Base-by-base conservation (phyloP, 1,139 yeast species). In the Pichia sp. region DNA sequence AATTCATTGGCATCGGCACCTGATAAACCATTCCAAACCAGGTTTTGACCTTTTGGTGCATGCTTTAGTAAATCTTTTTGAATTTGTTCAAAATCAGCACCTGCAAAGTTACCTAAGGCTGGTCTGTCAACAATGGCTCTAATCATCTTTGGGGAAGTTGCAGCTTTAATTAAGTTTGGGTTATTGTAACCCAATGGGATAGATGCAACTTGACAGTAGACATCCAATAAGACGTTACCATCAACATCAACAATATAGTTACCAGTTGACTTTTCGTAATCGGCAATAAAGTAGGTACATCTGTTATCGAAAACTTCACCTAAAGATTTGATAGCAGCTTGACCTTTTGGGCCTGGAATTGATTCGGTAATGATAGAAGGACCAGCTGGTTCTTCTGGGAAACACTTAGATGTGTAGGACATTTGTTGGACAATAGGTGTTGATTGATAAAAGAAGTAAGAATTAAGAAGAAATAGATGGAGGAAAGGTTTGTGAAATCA, bases 1-100 rank as follows among this genome's bases (percentile, higher is more conserved):
- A 82, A 74, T 65, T 84, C 94, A 60, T 81, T 82, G 54, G 94
- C 94, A 61, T 84, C 92, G 32, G 90, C 85, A 49, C 95, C 95
- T 26, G 87, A 77, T 55, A 83, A 69, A 38, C 85, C 90, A 23
- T 85, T 77, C 87, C 90, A 85, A 45, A 75, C 73, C 58, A 75
- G 67, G 57, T 69, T 73, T 63, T 79, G 81, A 49, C 85, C 86
- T 59, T 76, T 75, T 54, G 90, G 90, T 43, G 88, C 88, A 52
- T 74, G 78, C 47, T 77, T 71, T 52, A 81, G 68, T 48, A 82
- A 65, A 38, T 73, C 78, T 47, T 67, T 64, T 50, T 82, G 70
- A 52, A 81, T 80, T 46, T 71, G 69, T 53, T 76, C 77, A 52
- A 72, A 72, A 55, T 83, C 87, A 43, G 62, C 64, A 49, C 84